A percentile compares a stretch with the other conserved stretches of the same genome.
phyloP scores from a whole-genome alignment of 495 filamentous ascomycete species.

The Aspergillus wentii region DNA sequence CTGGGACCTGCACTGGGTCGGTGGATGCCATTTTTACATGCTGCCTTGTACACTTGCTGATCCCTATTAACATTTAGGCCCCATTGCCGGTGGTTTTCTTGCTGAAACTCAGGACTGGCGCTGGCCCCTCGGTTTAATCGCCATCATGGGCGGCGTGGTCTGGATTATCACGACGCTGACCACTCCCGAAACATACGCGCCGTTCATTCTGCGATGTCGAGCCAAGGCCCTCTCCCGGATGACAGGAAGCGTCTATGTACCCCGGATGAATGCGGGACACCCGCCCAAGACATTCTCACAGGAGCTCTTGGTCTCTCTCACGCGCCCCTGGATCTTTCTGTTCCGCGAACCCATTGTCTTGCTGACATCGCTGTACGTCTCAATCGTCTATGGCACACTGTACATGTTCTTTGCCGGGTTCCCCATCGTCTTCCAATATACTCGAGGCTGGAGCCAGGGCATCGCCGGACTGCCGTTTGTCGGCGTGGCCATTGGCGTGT shows the following conservation, averaged over 20 bases:
- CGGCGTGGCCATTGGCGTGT: slow-evolving; percentile 39
- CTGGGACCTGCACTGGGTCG: slow-evolving; percentile 54
- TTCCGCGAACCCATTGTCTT: slow-evolving; percentile 14
- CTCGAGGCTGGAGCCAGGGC: slow-evolving; percentile 36
- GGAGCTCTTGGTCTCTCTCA: slow-evolving; percentile 15
- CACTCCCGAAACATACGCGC: slow-evolving; percentile 55
- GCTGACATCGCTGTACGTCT: slow-evolving; percentile 54
- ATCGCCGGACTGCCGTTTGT: slow-evolving; percentile 8
- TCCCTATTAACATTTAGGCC: too few species aligned
- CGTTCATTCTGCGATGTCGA: slow-evolving; percentile 37
- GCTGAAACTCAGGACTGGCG: slow-evolving; percentile 47
- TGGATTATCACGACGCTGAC: slow-evolving; percentile 31
- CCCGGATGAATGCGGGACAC: slow-evolving; percentile 24
- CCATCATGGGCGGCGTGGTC: slow-evolving; percentile 7
- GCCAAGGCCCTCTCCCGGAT: slow-evolving; percentile 32
- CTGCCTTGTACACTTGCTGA: too few species aligned
- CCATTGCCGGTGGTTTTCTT: slow-evolving; percentile 48
- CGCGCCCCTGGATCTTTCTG: slow-evolving; percentile 20
- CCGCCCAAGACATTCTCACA: slow-evolving; percentile 1
- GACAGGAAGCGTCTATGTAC: slow-evolving; percentile 39
- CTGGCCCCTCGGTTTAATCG: slow-evolving; percentile 20
- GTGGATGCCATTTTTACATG: too few species aligned
- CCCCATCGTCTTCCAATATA: slow-evolving; percentile 44
- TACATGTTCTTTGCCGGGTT: slow-evolving; percentile 68
- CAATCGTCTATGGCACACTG: slow-evolving; percentile 58